Conservation (phyloP, 2,329 filamentous ascomycete genomes). For the Laburnicola sp. region DNA sequence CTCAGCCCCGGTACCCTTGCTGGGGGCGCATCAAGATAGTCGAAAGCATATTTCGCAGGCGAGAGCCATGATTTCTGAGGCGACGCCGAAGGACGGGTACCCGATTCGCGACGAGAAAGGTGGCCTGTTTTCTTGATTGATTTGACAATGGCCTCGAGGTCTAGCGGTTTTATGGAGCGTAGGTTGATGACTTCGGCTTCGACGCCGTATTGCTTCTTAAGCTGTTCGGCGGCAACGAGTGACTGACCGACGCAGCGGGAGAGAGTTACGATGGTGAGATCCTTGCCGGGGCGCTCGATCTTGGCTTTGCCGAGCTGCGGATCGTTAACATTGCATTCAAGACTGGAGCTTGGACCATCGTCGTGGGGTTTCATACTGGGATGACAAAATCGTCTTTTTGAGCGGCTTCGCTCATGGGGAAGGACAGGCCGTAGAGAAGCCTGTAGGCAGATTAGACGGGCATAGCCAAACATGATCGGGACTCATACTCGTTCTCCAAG, state of each 20-base stretch:
- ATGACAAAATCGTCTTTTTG: conserved; percentile 97
- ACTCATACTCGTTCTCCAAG: conserved; percentile 55
- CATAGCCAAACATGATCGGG: background rate
- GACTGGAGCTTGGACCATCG: background rate
- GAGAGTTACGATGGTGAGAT: conserved; percentile 91
- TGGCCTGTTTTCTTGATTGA: conserved; percentile 98
- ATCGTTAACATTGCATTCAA: conserved; percentile 14
- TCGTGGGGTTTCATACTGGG: conserved; percentile 55
- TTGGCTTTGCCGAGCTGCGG: conserved; percentile 90
- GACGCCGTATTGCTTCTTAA: conserved; percentile 96
- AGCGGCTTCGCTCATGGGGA: conserved; percentile 96
- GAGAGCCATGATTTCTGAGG: conserved; percentile 88
- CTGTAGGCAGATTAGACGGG: conserved; percentile 49
- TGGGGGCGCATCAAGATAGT: conserved; percentile 93
- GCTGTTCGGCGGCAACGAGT: conserved; percentile 80
- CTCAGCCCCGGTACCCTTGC: conserved; percentile 91
- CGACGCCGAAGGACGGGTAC: conserved; percentile 95
- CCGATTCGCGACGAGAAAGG: conserved; percentile 84
- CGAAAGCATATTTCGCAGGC: conserved; percentile 97
- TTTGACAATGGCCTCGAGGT: conserved; percentile 92
- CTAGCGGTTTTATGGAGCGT: conserved; percentile 93
- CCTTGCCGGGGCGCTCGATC: conserved; percentile 94
- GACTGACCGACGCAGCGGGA: conserved; percentile 95
- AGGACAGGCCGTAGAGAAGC: conserved; percentile 84
- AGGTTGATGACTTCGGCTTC: conserved; percentile 98